Percentiles rank a stretch among this genome's conserved stretches.
Evolutionary conservation across 1,284 basidiomycete species (phyloP).

Genomic region (Cutaneotrichosporon cavernicola): DNA sequence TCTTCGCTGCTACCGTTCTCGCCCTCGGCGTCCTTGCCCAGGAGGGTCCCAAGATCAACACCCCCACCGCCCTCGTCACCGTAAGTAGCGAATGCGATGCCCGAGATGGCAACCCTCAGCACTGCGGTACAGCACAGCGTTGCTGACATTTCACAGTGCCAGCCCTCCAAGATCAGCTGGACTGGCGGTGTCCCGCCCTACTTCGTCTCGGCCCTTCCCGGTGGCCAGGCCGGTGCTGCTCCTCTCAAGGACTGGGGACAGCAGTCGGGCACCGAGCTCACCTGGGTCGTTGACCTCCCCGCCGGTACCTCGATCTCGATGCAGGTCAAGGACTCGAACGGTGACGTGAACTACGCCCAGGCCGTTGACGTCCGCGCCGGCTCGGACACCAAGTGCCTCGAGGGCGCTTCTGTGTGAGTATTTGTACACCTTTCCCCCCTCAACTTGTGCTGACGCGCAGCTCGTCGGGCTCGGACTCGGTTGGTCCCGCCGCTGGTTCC

Average conservation of each 20-base stretch:
- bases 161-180: constrained; percentile 59
- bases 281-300: constrained; percentile 65
- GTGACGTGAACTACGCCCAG: constrained; percentile 37
- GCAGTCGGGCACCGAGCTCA: constrained; percentile 55
- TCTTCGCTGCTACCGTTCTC: constrained; percentile 28
- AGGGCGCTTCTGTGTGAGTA: constrained; percentile 7
- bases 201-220: constrained; percentile 67
- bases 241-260: constrained; percentile 55
- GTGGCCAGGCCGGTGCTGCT: constrained; percentile 61
- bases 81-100: constrained; percentile 15
- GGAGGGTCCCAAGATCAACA: constrained; percentile 62
- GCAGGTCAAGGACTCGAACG: constrained; percentile 41
- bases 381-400: constrained; percentile 28
- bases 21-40: constrained; percentile 32
- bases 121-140: neutral
- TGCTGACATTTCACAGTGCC: constrained; percentile 31
- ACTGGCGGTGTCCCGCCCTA: constrained; percentile 62
- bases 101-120: neutral
- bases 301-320: constrained; percentile 54
- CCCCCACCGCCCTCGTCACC: constrained; percentile 55
- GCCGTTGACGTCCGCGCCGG: constrained; percentile 29
- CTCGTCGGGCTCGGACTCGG: constrained; percentile 15
- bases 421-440: neutral
- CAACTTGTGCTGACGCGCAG: neutral
- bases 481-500: constrained; percentile 4